A percentile compares a stretch with the other conserved stretches of the same genome.
Evolutionary conservation across 1,284 basidiomycete species (phyloP).

Genomic region (Filobasidium uniguttulatum): DNA sequence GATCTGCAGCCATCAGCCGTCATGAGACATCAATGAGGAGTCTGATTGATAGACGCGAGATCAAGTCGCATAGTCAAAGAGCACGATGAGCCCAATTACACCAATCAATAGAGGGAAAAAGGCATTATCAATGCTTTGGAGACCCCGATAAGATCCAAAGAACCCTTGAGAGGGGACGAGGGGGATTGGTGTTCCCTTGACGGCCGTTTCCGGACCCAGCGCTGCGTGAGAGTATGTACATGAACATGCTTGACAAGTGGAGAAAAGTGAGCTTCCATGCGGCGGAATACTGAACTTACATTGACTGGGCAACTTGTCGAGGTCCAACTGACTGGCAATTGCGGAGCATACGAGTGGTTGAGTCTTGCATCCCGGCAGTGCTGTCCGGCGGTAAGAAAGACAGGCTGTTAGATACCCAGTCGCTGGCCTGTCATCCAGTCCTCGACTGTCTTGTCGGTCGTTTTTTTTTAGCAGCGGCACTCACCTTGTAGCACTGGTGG

Average conservation of each 20-base stretch:
- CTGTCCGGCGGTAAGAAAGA: background rate
- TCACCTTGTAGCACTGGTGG: conserved; percentile 8
- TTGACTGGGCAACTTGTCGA: conserved; percentile 20
- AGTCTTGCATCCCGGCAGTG: conserved; percentile 3
- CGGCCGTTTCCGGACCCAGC: conserved; percentile 5
- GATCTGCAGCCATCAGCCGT: no score
- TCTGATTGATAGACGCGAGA: no score
- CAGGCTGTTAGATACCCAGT: no score
- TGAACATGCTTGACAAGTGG: background rate
- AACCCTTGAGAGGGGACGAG: conserved; percentile 10
- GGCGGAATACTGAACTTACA: no score
- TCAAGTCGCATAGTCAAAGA: conserved; percentile 30
- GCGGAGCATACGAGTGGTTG: conserved; percentile 3
- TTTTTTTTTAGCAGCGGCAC: background rate
- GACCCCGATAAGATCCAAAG: conserved; percentile 14
- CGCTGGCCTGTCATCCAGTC: no score
- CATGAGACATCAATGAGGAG: no score
- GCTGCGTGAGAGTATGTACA: background rate
- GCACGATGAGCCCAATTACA: conserved; percentile 28
- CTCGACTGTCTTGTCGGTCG: no score
- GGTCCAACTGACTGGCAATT: background rate
- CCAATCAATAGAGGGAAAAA: conserved; percentile 31
- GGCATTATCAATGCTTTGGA: conserved; percentile 27
- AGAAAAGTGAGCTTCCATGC: no score
- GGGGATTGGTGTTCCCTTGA: background rate